Conservation (phyloP, 2,329 filamentous ascomycete genomes). For the Colletotrichum agaves region DNA sequence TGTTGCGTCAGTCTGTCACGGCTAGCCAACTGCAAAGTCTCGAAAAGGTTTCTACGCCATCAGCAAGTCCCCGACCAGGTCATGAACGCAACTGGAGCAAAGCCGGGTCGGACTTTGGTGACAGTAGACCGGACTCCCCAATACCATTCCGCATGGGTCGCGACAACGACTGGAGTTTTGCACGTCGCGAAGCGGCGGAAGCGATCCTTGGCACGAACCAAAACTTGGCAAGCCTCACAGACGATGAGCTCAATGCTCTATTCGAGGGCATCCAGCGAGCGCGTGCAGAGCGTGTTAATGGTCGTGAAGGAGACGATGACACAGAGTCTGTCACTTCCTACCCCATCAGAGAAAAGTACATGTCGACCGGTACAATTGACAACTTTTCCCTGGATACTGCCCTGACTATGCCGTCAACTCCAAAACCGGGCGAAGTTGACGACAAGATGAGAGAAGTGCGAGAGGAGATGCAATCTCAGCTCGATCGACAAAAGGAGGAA, state of each 20-base stretch:
- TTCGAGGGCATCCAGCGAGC: conserved; percentile 95
- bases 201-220: conserved; percentile 91
- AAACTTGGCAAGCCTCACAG: conserved; percentile 87
- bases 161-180: conserved; percentile 95
- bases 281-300: conserved; percentile 77
- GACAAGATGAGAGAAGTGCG: conserved; percentile 78
- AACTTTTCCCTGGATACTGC: conserved; percentile 96
- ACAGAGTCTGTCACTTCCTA: conserved; percentile 90
- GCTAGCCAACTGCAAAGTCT: conserved; percentile 70
- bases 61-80: conserved; percentile 67
- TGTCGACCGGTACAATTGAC: conserved; percentile 93
- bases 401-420: conserved; percentile 93
- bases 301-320: conserved; percentile 86
- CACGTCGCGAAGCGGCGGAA: conserved; percentile 89
- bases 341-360: conserved; percentile 90
- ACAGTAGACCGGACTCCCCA: conserved; percentile 83
- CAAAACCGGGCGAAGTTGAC: conserved; percentile 80
- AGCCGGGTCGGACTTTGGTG: conserved; percentile 80
- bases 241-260: conserved; percentile 92
- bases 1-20: conserved; percentile 84
- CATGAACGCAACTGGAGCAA: conserved; percentile 87
- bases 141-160: conserved; percentile 74
- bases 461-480: conserved; percentile 84
- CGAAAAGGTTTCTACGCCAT: conserved; percentile 69
- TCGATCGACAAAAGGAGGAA: conserved; percentile 87